Evolutionary conservation across 2,329 filamentous ascomycete species (phyloP).

Genomic region (Taxawa tesnikishii): DNA sequence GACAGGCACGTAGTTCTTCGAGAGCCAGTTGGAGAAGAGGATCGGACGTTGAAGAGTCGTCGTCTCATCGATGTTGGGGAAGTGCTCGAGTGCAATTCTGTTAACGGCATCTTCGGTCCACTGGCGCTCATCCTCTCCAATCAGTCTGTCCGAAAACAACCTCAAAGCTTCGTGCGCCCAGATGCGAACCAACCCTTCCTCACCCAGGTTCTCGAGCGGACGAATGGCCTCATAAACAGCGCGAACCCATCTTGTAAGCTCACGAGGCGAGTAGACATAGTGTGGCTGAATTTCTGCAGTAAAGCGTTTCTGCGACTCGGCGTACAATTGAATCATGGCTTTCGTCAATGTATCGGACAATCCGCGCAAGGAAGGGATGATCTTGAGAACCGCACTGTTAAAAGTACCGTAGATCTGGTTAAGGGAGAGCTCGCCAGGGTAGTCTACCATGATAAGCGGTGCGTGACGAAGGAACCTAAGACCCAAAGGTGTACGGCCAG

Average conservation of each 20-base stretch:
- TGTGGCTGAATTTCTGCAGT: slow-evolving; percentile 95
- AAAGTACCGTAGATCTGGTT: slow-evolving; percentile 98
- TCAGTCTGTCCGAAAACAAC: slow-evolving; percentile 93
- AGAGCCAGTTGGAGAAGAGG: slow-evolving; percentile 97
- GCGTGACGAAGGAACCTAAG: slow-evolving; percentile 90
- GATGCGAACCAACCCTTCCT: slow-evolving; percentile 89
- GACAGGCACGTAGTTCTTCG: slow-evolving; percentile 95
- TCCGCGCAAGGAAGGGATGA: slow-evolving; percentile 85
- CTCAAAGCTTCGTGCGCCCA: slow-evolving; percentile 97
- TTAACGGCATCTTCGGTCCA: slow-evolving; percentile 89
- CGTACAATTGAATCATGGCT: slow-evolving; percentile 94
- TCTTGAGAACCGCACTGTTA: slow-evolving; percentile 91
- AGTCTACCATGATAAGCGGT: slow-evolving; percentile 99
- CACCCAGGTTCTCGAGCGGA: slow-evolving; percentile 72
- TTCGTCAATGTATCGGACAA: slow-evolving; percentile 90
- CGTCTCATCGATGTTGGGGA: slow-evolving; percentile 88
- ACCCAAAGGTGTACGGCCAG: slow-evolving; percentile 87
- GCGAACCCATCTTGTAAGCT: slow-evolving; percentile 93
- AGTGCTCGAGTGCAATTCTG: slow-evolving; percentile 77
- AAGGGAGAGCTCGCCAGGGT: slow-evolving; percentile 87
- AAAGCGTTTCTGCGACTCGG: slow-evolving; percentile 88
- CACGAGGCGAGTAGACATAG: slow-evolving; percentile 98
- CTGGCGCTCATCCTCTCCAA: slow-evolving; percentile 81
- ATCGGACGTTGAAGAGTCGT: slow-evolving; percentile 87
- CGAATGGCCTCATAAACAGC: slow-evolving; percentile 95